Evolutionary conservation across 192 early-diverging fungal genomes (phyloP), one percentile per base, ranked within the genome.

Genomic region (Coemansia sp.): DNA sequence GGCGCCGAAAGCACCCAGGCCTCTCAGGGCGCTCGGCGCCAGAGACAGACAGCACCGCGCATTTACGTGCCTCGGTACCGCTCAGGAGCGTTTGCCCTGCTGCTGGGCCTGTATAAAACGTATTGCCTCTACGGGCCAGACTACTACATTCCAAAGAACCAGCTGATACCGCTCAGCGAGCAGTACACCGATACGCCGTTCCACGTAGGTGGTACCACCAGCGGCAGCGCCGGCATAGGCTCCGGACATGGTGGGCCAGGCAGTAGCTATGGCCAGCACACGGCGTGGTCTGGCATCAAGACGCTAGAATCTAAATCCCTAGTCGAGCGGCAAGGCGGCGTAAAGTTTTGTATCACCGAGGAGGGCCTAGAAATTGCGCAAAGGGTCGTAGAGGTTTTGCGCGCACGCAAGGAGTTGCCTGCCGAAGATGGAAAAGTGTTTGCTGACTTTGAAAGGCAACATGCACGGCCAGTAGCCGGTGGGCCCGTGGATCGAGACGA

Each of bases 211-310:
- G 77, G 77, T 22, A 67, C 60, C 35, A 38, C n/a, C 20, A 24
- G 60, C 9, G 53, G 60, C 2, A 20, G 37, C 14, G 79, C 87
- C n/a, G 76, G 82, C 24, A 65, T 86, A 19, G 74, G 76, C 20
- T 53, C 62, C 11, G 85, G 88, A 0, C 64, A 70, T 15, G 60
- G 70, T 22, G 60, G 71, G 0, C 3, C 59, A 1, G 61, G 45
- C 0, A 40, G 43, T 9, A 38, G 62, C n/a, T 62, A 59, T 29
- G 32, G 39, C 20, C 66, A 74, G 56, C 93, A 92, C 68, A 89
- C 90, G 0, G 94, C 89, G 36, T 97, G 94, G 94, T 84, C 63
- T 24, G 83, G 86, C 10, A 93, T 96, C 77, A 89, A 86, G 60
- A 93, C 86, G 0, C 79, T 97, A 59, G 65, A 87, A 29, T 75